Conservation (phyloP, 148 eudicot species). For the Dysphania ambrosioides region DNA sequence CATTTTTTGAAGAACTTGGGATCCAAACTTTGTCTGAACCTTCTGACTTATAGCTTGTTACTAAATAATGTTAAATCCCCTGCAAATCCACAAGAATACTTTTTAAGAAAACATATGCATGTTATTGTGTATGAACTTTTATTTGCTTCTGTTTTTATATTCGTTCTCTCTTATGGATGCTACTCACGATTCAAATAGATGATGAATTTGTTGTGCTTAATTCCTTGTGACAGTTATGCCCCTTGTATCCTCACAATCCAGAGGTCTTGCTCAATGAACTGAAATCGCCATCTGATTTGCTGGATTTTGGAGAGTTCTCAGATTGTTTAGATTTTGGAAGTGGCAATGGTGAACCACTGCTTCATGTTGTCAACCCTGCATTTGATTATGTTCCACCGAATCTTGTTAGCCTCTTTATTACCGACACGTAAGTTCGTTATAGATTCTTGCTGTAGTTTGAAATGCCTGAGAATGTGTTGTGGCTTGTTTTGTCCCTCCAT, state of each 20-base stretch:
- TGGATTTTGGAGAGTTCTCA: slow-evolving; percentile 96
- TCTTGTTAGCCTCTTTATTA: slow-evolving; percentile 87
- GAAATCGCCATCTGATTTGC: slow-evolving; percentile 89
- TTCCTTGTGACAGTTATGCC: slow-evolving; percentile 65
- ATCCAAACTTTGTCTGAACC: too few species aligned
- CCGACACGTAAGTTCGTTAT: slow-evolving; percentile 77
- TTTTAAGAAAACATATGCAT: neutral
- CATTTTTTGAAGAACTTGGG: too few species aligned
- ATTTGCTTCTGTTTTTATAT: neutral
- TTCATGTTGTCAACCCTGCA: slow-evolving; percentile 95
- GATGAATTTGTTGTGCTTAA: slow-evolving; percentile 5
- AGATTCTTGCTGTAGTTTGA: neutral
- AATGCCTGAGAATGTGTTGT: neutral
- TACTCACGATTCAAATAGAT: too few species aligned
- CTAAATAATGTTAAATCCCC: neutral
- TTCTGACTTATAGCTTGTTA: neutral
- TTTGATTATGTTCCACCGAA: slow-evolving; percentile 97
- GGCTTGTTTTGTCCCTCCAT: too few species aligned
- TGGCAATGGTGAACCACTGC: slow-evolving; percentile 75
- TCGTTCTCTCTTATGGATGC: neutral
- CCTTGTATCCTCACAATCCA: slow-evolving; percentile 96
- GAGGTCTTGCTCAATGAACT: slow-evolving; percentile 92
- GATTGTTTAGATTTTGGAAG: slow-evolving; percentile 91
- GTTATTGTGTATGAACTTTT: neutral
- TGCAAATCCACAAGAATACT: neutral